Evolutionary conservation across 2,329 filamentous ascomycete genomes (phyloP), one percentile per base, ranked within the genome.

Genomic region (Zalaria sp.): DNA sequence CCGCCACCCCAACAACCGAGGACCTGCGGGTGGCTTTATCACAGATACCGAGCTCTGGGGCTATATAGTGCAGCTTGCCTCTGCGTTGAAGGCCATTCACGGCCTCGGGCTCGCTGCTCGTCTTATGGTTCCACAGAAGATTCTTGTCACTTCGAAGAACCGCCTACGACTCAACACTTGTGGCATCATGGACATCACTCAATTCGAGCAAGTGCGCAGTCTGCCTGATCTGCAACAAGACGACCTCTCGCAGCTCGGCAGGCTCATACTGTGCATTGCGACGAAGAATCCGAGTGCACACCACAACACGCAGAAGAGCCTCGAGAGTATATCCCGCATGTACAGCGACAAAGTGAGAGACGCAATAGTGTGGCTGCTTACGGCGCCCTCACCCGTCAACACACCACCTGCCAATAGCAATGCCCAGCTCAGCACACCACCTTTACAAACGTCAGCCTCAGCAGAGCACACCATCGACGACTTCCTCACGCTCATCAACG

Each of bases 51-150:
- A 85, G 1, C 63, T 98, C 2, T 98, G 91, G 91, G 77, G 79
- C 36, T 98, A 96, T 58, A 77, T 95, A 46, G 82, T 88, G 4
- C 91, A 98, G 59, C 81, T 98, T 46, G 80, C 86, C 34, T 91
- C 83, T 49, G 91, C 85, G 1, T 67, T 98, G 31, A 89, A 85
- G 56, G 75, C 83, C 0, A 89, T 98, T 34, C 91, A 98, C 57
- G 71, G 73, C 8, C 75, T 73, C 42, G 83, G 83, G 18, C 69
- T 96, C 34, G 89, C 91, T 25, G 89, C 88, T 32, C 76, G 88
- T 38, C 81, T 89, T 40, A 77, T 98, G 37, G 85, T 91, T 45
- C 72, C 84, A 8, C 89, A 77, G 62, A 96, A 96, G 59, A 80
- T 98, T 43, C 72, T 98, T 10, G 57, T 96, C 25, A 95, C 89